Evolutionary conservation across 2,329 filamentous ascomycete genomes (phyloP), one percentile per base, ranked within the genome.

Genomic region (Herpotrichia juniperi): DNA sequence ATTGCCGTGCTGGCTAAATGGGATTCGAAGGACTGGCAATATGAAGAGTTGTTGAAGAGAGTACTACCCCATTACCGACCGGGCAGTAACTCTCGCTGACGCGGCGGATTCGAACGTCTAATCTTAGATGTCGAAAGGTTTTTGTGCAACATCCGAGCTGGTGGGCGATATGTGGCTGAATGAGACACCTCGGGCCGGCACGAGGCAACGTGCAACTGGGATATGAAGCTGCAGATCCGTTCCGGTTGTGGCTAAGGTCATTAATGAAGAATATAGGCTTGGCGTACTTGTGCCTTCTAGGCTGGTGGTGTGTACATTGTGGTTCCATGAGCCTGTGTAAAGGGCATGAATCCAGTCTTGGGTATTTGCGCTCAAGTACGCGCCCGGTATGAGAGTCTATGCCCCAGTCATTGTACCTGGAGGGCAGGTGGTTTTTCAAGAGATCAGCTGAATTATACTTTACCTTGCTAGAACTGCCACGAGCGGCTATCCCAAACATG

Each of bases 161-260:
- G 26, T 45, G 28, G 46, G 22, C 53, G 56, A 50, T 37, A 44
- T 52, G 45, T 53, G 28, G 48, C 45, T 48, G 19, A 34, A 2
- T 42, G 43, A 48, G 50, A 42, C 34, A 46, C 12, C 35, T 40
- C 56, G 52, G 56, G 49, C 39, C 56, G 52, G 39, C 24, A 50
- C 54, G 55, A 48, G 50, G 46, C 48, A 53, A 56, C 46, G 56
- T 58, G 48, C 49, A 21, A 48, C 35, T 46, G 43, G 34, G 30
- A 34, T 14, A 31, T 31, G 28, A 8, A 31, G n/a, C 24, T 56
- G 43, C 46, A 51, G 7, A 28, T 19, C 43, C 39, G 42, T 43
- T 51, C 48, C 30, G 24, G 39, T 19, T 51, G 48, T 51, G 43
- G 48, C 52, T 54, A 48, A 46, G 51, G n/a, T 42, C 34, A 24